Percentiles rank a stretch among this genome's conserved stretches.
Evolutionary conservation across 1,284 basidiomycete genomes (phyloP).

Genomic region (Bondarzewia mesenterica): DNA sequence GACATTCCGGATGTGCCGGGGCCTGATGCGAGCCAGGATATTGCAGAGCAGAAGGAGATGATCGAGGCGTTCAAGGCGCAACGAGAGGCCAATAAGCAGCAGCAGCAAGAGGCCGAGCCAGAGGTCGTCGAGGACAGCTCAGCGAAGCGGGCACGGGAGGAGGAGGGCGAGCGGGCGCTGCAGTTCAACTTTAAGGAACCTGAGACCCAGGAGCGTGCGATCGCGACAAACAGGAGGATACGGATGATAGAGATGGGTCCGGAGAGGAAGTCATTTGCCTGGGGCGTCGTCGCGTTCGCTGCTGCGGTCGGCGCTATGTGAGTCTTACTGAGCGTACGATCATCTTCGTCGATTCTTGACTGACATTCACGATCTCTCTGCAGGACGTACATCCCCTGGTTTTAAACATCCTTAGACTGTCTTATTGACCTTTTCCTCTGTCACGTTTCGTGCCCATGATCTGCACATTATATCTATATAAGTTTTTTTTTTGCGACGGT

Average conservation of each 20-base stretch:
- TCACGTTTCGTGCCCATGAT: not conserved
- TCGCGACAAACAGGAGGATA: conserved; percentile 59
- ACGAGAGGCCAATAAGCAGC: conserved; percentile 16
- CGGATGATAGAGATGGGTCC: conserved; percentile 43
- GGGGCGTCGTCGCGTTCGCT: conserved; percentile 71
- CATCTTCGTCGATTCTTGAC: not conserved
- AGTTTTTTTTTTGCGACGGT: no score
- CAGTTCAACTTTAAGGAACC: conserved; percentile 56
- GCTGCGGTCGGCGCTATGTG: conserved; percentile 61
- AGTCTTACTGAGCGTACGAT: conserved; percentile 1
- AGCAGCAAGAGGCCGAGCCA: conserved; percentile 18
- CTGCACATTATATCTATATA: no score
- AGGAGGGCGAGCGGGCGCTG: conserved; percentile 37
- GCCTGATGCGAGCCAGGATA: conserved; percentile 57
- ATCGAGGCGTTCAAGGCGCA: conserved; percentile 55
- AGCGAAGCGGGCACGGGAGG: conserved; percentile 45
- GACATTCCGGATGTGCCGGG: conserved; percentile 48
- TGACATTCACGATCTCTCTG: not conserved
- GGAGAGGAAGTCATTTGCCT: conserved; percentile 58
- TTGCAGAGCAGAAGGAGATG: conserved; percentile 63
- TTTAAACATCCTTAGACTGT: not conserved
- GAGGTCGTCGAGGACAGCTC: conserved; percentile 16
- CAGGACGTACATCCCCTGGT: conserved; percentile 22
- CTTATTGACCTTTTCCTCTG: not conserved
- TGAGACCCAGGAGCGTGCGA: conserved; percentile 45